Percentiles rank a stretch among this genome's conserved stretches.
phyloP scores from a whole-genome alignment of 176 grass and related monocot genomes.

The Pontederia crassipes region DNA sequence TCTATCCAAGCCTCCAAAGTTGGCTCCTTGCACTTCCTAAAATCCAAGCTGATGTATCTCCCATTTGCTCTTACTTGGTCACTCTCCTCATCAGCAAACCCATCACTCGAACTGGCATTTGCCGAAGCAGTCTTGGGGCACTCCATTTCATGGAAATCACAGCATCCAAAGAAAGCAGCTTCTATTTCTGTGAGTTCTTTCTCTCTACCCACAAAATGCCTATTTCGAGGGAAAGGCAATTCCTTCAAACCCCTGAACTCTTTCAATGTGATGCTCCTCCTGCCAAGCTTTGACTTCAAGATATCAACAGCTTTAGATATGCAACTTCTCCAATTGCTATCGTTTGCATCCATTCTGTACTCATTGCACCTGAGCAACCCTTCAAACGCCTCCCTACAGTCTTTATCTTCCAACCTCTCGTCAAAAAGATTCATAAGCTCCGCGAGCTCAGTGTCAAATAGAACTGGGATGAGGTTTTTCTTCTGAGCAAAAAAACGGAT shows the following conservation, averaged over 20 bases:
- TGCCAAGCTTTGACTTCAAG: conserved; percentile 70
- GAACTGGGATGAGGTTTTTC: conserved; percentile 83
- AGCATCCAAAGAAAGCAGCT: conserved; percentile 64
- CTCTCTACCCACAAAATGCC: conserved; percentile 85
- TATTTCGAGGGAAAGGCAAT: conserved; percentile 65
- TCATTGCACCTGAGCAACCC: conserved; percentile 72
- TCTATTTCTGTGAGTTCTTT: conserved; percentile 91
- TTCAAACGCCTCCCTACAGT: conserved; percentile 83
- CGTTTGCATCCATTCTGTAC: conserved; percentile 81
- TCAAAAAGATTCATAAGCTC: conserved; percentile 37
- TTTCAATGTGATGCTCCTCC: conserved; percentile 59
- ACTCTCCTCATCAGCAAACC: conserved; percentile 82
- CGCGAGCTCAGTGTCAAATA: conserved; percentile 59
- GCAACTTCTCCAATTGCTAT: conserved; percentile 74
- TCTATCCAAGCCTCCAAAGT: conserved; percentile 96
- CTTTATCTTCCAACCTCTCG: conserved; percentile 85
- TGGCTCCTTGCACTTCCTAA: conserved; percentile 93
- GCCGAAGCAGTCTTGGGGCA: conserved; percentile 30
- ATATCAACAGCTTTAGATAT: conserved; percentile 45
- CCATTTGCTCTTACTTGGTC: conserved; percentile 58
- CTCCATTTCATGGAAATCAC: conserved; percentile 68
- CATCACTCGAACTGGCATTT: conserved; percentile 67
- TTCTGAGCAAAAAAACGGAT: conserved; percentile 97
- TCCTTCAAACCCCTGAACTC: conserved; percentile 42
- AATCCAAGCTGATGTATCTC: conserved; percentile 71